phyloP scores from a whole-genome alignment of 73 alveolate species.

The Breviolum minutum region DNA sequence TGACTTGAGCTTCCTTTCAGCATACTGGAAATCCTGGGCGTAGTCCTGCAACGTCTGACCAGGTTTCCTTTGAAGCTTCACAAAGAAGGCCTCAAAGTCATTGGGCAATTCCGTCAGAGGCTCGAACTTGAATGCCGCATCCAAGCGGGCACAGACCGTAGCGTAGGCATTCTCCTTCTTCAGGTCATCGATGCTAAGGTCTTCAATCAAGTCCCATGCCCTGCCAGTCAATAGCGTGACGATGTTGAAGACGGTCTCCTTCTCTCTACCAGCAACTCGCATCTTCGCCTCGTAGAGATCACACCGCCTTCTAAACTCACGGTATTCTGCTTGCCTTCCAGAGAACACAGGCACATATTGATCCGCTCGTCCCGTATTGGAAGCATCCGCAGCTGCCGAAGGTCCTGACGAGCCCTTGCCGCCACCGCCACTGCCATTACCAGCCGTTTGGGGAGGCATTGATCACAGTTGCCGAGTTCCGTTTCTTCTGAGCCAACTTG shows the following conservation, averaged over 20 bases:
- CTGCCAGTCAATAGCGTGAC: neutral
- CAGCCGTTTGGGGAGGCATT: too few species aligned
- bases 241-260: neutral
- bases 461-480: too few species aligned
- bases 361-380: neutral
- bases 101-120: slow-evolving; percentile 4
- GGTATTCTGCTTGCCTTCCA: neutral
- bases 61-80: neutral
- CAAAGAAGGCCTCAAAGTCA: slow-evolving; percentile 3
- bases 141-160: neutral
- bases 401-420: too few species aligned
- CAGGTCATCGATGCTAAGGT: neutral
- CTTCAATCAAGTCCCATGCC: slow-evolving; percentile 10
- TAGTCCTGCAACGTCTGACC: slow-evolving; percentile 5
- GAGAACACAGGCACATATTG: neutral
- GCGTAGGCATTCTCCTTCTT: neutral
- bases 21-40: neutral
- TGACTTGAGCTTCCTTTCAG: neutral
- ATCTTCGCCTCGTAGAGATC: slow-evolving; percentile 19
- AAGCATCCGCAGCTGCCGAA: neutral
- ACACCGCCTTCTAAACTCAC: neutral
- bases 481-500: neutral
- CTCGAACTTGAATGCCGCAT: neutral
- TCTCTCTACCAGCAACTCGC: neutral
- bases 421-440: too few species aligned